Base-by-base conservation (phyloP, 2,329 filamentous ascomycete genomes). In the Aspergillus spinulosporus region DNA sequence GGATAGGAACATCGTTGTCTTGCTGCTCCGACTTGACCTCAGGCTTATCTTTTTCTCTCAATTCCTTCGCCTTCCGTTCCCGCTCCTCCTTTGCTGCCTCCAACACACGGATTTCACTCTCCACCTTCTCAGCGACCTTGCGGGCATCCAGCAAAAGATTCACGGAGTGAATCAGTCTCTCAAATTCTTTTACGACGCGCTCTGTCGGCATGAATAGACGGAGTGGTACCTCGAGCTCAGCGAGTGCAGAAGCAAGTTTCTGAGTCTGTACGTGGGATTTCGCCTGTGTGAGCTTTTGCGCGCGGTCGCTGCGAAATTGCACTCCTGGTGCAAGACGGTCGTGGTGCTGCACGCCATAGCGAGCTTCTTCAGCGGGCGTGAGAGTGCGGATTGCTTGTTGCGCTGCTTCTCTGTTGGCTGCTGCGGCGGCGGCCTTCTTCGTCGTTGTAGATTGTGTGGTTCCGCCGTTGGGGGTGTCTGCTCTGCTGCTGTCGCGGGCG, bases 261-360 rank as follows among this genome's bases (percentile, higher is more conserved):
- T 76, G 74, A 0, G 78, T 76, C 59, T 80, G 78, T 1, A 79
- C 75, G 58, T 79, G 78, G 31, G 76, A 79, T 63, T 80, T 80
- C 32, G 78, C 78, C 59, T 79, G 77, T 3, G 76, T 78, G 51
- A 80, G 72, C 59, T 79, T 78, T 54, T 77, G 75, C 47, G 78
- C 76, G 59, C 76, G 77, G 60, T 80, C 78, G 61, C 91, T 91
- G 11, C 93, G 89, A 81, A 97, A 97, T 11, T 90, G 88, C 36
- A 96, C 90, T 5, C 94, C 93, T 6, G 88, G 88, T 1, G 88
- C 86, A 39, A 97, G 82, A 29, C 93, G 89, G 54, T 97, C 93
- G 62, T 93, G 88, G 63, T 90, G 86, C 5, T 88, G 84, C 7
- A 99, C 88, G 60, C 93, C 94, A 68, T 93, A 97, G 36, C 88